Base-by-base conservation (phyloP, 2,329 filamentous ascomycete genomes). In the Ophiostoma piceae region DNA sequence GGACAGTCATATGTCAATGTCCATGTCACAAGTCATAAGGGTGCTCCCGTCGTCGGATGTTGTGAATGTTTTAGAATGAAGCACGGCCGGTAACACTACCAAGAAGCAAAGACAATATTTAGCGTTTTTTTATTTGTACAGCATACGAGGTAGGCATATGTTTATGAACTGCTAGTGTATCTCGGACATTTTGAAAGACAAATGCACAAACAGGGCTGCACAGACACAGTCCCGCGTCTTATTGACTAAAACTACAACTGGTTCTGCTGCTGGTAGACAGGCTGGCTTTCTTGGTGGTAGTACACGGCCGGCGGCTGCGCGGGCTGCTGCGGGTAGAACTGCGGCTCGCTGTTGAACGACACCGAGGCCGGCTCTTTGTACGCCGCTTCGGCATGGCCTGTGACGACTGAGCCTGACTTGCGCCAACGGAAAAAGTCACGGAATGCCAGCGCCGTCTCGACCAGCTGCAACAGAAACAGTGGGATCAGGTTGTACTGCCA, bases 401-500 rank as follows among this genome's bases (percentile, higher is more conserved):
- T 29, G 9, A 4, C 22, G 1, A 5, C 26, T 16, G 57, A 2
- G 2, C 57, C 26, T 1, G n/a, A 16, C 57, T 62, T 66, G 68
- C 66, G 68, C 70, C 51, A 37, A 8, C 6, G 41, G 29, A 64
- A 8, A 11, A 62, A 73, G 51, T 74, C 73, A 4, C 57, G 1
- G 4, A 72, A 32, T 5, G 72, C 73, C 1, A 71, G 16, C 1
- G 68, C 71, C 11, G 74, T 74, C 70, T 73, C 72, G 60, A 51
- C 70, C 9, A 74, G 70, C 72, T 74, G 73, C 37, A 74, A 9
- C 11, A 74, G 19, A 22, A 74, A 73, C 73, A 79, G 71, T 1
- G 76, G 71, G 19, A 80, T 76, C 68, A 79, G 73, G 74, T 79
- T 80, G 73, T 77, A 80, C 73, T 77, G 75, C 79, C 78, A 79